These are phyloP conservation scores for Yamadazyma ubonensis DNA, from an alignment of 805 yeast species.

Conservation along the genomic window DNA sequence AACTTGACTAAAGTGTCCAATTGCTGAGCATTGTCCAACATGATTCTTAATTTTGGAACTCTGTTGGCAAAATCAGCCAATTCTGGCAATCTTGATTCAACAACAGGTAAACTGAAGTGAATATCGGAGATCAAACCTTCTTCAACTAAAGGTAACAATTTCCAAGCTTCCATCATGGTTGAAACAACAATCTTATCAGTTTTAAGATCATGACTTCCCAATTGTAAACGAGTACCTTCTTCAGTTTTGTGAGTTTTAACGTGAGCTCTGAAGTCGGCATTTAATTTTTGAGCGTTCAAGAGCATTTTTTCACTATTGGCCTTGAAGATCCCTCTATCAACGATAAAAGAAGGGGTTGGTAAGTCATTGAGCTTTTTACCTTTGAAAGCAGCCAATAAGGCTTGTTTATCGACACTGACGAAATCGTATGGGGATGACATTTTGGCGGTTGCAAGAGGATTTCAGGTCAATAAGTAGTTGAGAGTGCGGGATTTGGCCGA, in stretches of 20 bases:
- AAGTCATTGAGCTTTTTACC: slow-evolving; percentile 48
- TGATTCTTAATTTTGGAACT: slow-evolving; percentile 48
- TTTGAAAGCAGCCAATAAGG: slow-evolving; percentile 22
- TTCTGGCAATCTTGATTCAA: slow-evolving; percentile 48
- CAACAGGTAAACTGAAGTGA: slow-evolving; percentile 43
- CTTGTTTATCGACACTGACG: slow-evolving; percentile 16
- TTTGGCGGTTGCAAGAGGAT: background rate
- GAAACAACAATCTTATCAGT: slow-evolving; percentile 61
- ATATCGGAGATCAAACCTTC: slow-evolving; percentile 37
- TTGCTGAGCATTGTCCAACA: slow-evolving; percentile 64
- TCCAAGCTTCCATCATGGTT: slow-evolving; percentile 66
- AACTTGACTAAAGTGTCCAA: slow-evolving; percentile 45
- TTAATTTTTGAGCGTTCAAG: slow-evolving; percentile 36
- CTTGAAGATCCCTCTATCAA: slow-evolving; percentile 41
- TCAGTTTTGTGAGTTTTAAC: slow-evolving; percentile 73
- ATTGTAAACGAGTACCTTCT: slow-evolving; percentile 56
- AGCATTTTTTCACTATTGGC: slow-evolving; percentile 53
- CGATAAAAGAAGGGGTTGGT: slow-evolving; percentile 61
- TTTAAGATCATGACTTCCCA: slow-evolving; percentile 36
- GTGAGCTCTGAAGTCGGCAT: slow-evolving; percentile 60
- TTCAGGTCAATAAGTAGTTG: background rate
- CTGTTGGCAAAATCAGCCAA: slow-evolving; percentile 42
- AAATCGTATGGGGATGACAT: slow-evolving; percentile 8
- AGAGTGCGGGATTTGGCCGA: background rate
- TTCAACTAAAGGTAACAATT: slow-evolving; percentile 39